A percentile compares a stretch with the other conserved stretches of the same genome.
Evolutionary conservation across 2,329 filamentous ascomycete genomes (phyloP).

Genomic region (Lojkania enalia): DNA sequence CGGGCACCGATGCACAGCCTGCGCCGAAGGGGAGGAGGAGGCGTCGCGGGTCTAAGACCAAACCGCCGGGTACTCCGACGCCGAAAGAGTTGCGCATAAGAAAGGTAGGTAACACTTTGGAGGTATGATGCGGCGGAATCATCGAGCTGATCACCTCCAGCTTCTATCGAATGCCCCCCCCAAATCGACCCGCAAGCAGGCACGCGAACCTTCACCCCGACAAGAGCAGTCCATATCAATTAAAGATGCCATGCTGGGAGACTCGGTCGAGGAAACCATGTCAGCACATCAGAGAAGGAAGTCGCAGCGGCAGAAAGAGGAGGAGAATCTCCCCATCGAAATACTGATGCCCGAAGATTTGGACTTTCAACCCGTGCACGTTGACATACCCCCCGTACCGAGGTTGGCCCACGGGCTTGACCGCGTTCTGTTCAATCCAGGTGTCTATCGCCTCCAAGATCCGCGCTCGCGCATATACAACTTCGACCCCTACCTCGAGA

Average conservation of each 20-base stretch:
- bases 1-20: too few relatives aligned
- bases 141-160: too few relatives aligned
- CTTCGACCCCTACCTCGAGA: constrained; percentile 91
- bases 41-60: too few relatives aligned
- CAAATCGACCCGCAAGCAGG: too few relatives aligned
- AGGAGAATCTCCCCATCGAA: constrained; percentile 27
- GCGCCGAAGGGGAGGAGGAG: too few relatives aligned
- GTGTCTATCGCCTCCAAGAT: constrained; percentile 90
- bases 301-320: constrained; percentile 1
- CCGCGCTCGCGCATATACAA: constrained; percentile 87
- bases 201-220: too few relatives aligned
- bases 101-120: too few relatives aligned
- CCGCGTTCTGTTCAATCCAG: constrained; percentile 86
- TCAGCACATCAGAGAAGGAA: not conserved
- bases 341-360: constrained; percentile 33
- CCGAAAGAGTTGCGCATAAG: too few relatives aligned
- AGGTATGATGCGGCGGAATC: too few relatives aligned
- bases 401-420: constrained; percentile 74
- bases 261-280: not conserved
- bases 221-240: not conserved
- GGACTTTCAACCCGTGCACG: constrained; percentile 42
- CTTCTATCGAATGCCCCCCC: too few relatives aligned
- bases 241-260: not conserved
- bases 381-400: constrained; percentile 61
- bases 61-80: too few relatives aligned